A percentile compares a stretch with the other conserved stretches of the same genome.
These are phyloP conservation scores for Plasmodium gallinaceum DNA, from an alignment of 169 alveolate species.

Conservation along the genomic window DNA sequence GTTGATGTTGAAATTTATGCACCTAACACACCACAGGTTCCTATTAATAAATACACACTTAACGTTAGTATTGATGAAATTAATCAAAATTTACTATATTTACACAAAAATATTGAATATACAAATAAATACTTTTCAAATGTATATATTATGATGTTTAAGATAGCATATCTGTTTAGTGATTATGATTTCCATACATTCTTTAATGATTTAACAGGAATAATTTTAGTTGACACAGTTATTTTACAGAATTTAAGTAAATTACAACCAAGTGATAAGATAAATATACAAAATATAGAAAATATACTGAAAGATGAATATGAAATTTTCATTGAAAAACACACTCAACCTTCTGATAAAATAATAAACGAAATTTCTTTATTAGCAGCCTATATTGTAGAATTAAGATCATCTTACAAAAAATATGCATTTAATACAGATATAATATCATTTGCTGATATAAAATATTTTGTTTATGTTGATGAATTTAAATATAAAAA, in stretches of 20 bases:
- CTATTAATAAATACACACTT: conserved; percentile 1
- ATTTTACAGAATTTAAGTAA: conserved; percentile 8
- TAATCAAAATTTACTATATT: conserved; percentile 48
- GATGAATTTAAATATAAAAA: conserved; percentile 21
- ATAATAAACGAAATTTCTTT: conserved; percentile 51
- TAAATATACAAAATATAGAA: conserved; percentile 11
- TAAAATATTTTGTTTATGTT: conserved; percentile 57
- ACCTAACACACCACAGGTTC: background rate
- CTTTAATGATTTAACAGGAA: conserved; percentile 67
- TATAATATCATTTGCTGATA: conserved; percentile 15
- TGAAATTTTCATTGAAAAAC: conserved; percentile 16
- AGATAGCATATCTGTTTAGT: conserved; percentile 63
- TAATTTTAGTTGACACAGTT: conserved; percentile 20
- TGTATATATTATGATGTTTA: conserved; percentile 50
- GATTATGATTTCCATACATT: conserved; percentile 48
- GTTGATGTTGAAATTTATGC: conserved; percentile 61
- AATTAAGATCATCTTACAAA: conserved; percentile 64
- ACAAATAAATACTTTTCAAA: conserved; percentile 69
- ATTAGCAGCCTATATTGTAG: conserved; percentile 62
- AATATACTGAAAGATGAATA: conserved; percentile 1
- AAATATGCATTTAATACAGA: background rate
- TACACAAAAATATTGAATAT: conserved; percentile 29
- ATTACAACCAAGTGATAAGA: background rate
- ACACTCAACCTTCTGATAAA: conserved; percentile 20
- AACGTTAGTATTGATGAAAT: conserved; percentile 73